Conservation (phyloP, 2,329 filamentous ascomycete species). For the Domatiomyces globalis region DNA sequence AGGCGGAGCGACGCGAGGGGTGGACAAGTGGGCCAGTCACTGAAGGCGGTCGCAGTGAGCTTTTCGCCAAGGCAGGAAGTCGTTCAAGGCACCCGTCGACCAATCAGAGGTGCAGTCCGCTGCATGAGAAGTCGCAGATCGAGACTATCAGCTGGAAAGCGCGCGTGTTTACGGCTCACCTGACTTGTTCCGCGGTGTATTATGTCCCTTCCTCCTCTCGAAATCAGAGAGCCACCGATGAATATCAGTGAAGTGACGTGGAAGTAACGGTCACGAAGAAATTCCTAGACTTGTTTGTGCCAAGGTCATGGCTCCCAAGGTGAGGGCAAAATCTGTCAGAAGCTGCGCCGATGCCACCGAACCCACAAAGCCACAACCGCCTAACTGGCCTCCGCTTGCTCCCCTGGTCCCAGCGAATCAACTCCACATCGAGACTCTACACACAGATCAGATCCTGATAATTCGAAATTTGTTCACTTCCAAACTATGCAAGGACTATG, state of each 20-base stretch:
- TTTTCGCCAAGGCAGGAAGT: background rate
- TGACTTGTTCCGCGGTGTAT: too few species aligned
- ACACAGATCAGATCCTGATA: conserved; percentile 56
- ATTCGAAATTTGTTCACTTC: conserved; percentile 62
- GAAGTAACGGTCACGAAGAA: too few species aligned
- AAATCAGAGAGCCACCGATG: too few species aligned
- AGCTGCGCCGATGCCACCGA: background rate
- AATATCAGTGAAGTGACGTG: too few species aligned
- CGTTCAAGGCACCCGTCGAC: background rate
- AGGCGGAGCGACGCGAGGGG: background rate
- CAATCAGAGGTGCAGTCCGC: background rate
- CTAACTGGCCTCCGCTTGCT: conserved; percentile 58
- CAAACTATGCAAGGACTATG: conserved; percentile 60
- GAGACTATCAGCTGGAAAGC: too few species aligned
- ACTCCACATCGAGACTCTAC: conserved; percentile 44
- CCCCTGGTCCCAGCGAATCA: conserved; percentile 53
- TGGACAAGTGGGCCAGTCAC: background rate
- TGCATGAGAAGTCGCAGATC: background rate
- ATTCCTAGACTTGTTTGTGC: too few species aligned
- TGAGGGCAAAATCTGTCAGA: background rate
- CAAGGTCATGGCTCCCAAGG: too few species aligned
- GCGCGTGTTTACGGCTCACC: too few species aligned
- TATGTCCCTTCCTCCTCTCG: too few species aligned
- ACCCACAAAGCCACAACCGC: conserved; percentile 20
- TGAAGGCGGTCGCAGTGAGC: background rate